Base-by-base conservation (phyloP, 1,139 yeast genomes). In the Yamadazyma diddensiae region DNA sequence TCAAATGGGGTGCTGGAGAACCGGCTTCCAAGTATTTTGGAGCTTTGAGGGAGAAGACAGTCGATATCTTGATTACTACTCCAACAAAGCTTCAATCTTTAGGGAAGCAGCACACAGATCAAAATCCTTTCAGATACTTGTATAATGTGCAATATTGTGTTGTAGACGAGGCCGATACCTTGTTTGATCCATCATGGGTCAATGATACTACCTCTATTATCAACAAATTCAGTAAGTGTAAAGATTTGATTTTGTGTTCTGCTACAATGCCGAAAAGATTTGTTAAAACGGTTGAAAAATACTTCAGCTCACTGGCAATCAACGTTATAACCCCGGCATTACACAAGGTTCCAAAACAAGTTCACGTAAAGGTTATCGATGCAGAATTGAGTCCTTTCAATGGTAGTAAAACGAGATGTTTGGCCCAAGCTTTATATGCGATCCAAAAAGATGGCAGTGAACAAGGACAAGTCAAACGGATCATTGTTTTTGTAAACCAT, bases 151-250 rank as follows among this genome's bases (percentile, higher is more conserved):
- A 73, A 18, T 82, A 73, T 46, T 67, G 85, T 35, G 90, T 85
- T 3, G 73, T 84, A n/a, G 98, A 92, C 55, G 98, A 92, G 56
- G 97, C 98, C 0, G 98, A 92, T 56, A 85, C 97, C 0, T 63
- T 92, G 34, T 73, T 92, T 79, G 96, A 90, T 50, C 74, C 77
- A 34, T 82, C 95, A 0, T 90, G 92, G 74, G 61, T 79, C 11
- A 73, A 73, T 22, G 81, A 80, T 37, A 86, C 96, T 1, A 72
- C 77, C 43, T 57, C 66, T 5, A 72, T 77, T 1, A 58, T 88
- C 21, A 66, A 65, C 28, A 57, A 62, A 32, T 70, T 84, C 55
- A 65, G 72, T 3, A 71, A 75, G 37, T 62, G 83, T 24, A 65
- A 66, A 31, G 85, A 85, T 42, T 59, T 87, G 21, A 69, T 88